Percentiles rank a stretch among this genome's conserved stretches.
Conservation (phyloP, 441 rosid genomes). For the Biscutella auriculata region DNA sequence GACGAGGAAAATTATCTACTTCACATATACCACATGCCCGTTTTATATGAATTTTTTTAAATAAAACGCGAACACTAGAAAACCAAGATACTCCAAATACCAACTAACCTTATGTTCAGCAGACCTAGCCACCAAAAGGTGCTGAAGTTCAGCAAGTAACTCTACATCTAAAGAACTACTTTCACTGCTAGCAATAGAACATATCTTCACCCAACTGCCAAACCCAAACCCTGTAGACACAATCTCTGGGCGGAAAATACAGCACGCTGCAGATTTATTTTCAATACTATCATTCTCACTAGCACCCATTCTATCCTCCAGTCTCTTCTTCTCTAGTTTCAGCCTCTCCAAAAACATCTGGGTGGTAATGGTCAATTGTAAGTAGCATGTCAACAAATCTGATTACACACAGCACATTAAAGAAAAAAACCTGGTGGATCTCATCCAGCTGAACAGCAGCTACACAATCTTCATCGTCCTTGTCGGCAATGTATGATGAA, state of each 20-base stretch:
- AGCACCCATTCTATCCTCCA: constrained; percentile 25
- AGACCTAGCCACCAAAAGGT: constrained; percentile 35
- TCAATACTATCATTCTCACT: constrained; percentile 21
- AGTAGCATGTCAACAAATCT: constrained; percentile 4
- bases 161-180: constrained; percentile 70
- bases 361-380: constrained; percentile 13
- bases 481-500: constrained; percentile 50
- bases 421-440: constrained; percentile 51
- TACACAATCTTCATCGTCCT: constrained; percentile 28
- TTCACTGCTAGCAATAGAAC: constrained; percentile 44
- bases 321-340: constrained; percentile 40
- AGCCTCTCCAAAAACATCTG: constrained; percentile 69
- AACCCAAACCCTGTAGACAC: constrained; percentile 41
- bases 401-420: neutral
- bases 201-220: constrained; percentile 46
- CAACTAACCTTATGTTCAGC: constrained; percentile 43
- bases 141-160: constrained; percentile 55
- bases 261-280: constrained; percentile 35
- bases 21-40: neutral
- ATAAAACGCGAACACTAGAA: neutral
- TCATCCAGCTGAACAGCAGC: constrained; percentile 50
- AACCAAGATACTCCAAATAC: neutral
- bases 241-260: constrained; percentile 44
- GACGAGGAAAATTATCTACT: neutral
- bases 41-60: neutral